Evolutionary conservation across 805 yeast genomes (phyloP).

Genomic region (Danielozyma ontarioensis): DNA sequence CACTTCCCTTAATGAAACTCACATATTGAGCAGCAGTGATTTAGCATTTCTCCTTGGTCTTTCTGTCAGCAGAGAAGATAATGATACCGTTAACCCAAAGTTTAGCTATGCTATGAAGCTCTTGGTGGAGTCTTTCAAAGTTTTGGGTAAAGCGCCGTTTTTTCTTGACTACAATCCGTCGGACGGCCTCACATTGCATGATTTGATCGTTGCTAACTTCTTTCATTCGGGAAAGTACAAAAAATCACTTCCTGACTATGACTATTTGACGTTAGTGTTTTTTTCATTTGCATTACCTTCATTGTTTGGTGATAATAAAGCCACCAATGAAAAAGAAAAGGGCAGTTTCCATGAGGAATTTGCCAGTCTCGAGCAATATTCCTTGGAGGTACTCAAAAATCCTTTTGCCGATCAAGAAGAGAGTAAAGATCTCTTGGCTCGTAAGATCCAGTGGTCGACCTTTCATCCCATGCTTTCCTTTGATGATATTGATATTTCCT

Average conservation of each 20-base stretch:
- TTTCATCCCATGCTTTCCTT: conserved; percentile 34
- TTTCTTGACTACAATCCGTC: conserved; percentile 27
- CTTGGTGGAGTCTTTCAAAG: conserved; percentile 36
- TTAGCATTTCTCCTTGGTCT: background rate
- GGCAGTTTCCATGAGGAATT: conserved; percentile 6
- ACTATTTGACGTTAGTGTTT: conserved; percentile 43
- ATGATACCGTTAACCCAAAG: background rate
- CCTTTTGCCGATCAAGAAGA: conserved; percentile 6
- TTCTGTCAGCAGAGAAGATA: background rate
- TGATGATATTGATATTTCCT: conserved; percentile 39
- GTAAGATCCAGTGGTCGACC: conserved; percentile 21
- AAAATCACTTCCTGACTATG: conserved; percentile 30
- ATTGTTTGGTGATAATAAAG: background rate
- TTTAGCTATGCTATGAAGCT: conserved; percentile 8
- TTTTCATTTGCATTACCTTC: conserved; percentile 31
- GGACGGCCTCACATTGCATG: conserved; percentile 32
- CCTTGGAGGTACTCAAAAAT: conserved; percentile 15
- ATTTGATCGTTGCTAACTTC: conserved; percentile 19
- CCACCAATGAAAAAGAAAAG: background rate
- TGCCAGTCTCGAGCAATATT: conserved; percentile 1
- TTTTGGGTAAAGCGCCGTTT: conserved; percentile 48
- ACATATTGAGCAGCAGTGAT: background rate
- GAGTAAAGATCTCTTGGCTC: conserved; percentile 6
- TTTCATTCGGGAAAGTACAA: conserved; percentile 41
- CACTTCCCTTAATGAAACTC: background rate